Evolutionary conservation across 2,329 filamentous ascomycete genomes (phyloP).

Genomic region (Xylaria hypoxylon): DNA sequence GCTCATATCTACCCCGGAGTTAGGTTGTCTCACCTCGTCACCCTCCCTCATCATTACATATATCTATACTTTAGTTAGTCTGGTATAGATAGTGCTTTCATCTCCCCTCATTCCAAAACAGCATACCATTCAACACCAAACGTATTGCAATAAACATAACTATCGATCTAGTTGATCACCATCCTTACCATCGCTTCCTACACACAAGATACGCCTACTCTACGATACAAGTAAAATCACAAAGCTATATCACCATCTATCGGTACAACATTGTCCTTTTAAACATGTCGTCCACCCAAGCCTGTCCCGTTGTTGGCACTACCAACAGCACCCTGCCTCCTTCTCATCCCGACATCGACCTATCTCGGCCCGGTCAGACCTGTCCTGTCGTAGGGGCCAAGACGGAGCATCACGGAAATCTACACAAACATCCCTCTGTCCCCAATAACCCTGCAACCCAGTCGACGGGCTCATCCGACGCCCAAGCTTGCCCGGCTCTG

Average conservation of each 20-base stretch:
- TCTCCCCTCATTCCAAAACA: background rate
- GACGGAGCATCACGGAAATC: constrained; percentile 56
- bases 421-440: constrained; percentile 56
- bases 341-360: constrained; percentile 55
- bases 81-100: background rate
- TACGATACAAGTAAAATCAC: background rate
- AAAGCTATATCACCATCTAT: constrained; percentile 14
- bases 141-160: background rate
- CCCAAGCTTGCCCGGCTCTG: constrained; percentile 55
- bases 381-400: constrained; percentile 58
- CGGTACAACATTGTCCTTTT: background rate
- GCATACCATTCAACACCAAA: background rate
- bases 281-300: constrained; percentile 50
- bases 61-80: background rate
- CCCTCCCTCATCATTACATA: constrained; percentile 7
- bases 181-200: background rate
- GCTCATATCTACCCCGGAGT: constrained; percentile 13
- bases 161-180: background rate
- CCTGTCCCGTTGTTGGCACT: constrained; percentile 57
- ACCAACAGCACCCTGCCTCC: constrained; percentile 57
- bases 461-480: constrained; percentile 49
- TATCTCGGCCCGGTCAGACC: constrained; percentile 55
- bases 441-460: constrained; percentile 43
- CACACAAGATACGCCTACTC: background rate
- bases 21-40: background rate